phyloP scores from a whole-genome alignment of 1,284 basidiomycete genomes.

The Puccinia hordei region DNA sequence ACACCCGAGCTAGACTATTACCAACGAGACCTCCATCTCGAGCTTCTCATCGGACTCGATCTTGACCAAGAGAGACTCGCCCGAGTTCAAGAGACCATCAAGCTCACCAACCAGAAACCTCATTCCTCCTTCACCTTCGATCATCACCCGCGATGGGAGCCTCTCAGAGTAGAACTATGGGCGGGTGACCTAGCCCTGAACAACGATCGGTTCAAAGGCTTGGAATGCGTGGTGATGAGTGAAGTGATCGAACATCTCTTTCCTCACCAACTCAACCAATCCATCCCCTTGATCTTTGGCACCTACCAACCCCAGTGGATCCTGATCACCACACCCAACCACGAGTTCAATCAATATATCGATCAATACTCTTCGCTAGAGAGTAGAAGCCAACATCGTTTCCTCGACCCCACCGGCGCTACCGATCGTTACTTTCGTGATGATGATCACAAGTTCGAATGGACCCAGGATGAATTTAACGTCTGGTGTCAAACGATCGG shows the following conservation, averaged over 20 bases:
- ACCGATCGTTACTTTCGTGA: conserved; percentile 40
- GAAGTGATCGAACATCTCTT: conserved; percentile 50
- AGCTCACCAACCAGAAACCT: not conserved
- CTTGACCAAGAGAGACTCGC: not conserved
- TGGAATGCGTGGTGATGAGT: conserved; percentile 45
- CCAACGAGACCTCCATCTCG: conserved; percentile 32
- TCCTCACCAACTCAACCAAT: not conserved
- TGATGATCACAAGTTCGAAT: conserved; percentile 47
- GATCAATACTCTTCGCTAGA: conserved; percentile 5
- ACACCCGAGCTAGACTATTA: conserved; percentile 1
- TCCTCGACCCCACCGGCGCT: conserved; percentile 40
- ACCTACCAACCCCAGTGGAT: conserved; percentile 22
- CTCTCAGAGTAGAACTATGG: conserved; percentile 42
- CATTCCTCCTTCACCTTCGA: not conserved
- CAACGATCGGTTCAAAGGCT: conserved; percentile 20
- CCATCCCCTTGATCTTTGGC: conserved; percentile 24
- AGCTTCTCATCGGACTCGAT: conserved; percentile 31
- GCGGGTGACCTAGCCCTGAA: conserved; percentile 5
- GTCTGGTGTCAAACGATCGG: conserved; percentile 15
- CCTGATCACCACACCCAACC: conserved; percentile 47
- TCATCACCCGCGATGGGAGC: conserved; percentile 29
- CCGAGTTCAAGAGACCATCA: not conserved
- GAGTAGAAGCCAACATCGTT: not conserved
- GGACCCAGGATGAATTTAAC: conserved; percentile 33
- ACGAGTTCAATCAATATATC: conserved; percentile 45